Evolutionary conservation across 768 basidiomycete species (phyloP).

Genomic region (Podaxis sp.): DNA sequence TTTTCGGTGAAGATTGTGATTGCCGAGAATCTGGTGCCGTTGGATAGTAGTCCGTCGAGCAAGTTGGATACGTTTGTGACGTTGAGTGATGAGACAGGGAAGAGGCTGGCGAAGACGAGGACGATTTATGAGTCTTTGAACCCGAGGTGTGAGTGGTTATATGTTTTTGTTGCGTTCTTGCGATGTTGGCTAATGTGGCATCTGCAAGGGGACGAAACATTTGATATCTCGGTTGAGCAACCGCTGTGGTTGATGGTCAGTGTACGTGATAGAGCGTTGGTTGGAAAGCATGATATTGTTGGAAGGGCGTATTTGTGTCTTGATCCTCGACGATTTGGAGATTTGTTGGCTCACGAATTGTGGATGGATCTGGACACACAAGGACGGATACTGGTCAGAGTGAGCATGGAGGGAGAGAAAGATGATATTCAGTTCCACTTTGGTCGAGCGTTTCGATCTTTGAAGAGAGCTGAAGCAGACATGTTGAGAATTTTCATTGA

Average conservation of each 20-base stretch:
- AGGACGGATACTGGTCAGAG: constrained; percentile 79
- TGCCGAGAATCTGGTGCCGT: constrained; percentile 81
- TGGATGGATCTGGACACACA: constrained; percentile 88
- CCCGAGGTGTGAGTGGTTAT: constrained; percentile 73
- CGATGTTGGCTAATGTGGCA: not conserved
- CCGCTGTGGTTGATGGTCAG: constrained; percentile 98
- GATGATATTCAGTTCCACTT: constrained; percentile 98
- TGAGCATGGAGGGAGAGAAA: constrained; percentile 99
- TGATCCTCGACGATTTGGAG: constrained; percentile 83
- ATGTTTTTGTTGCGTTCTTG: constrained; percentile 1
- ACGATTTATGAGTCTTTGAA: constrained; percentile 89
- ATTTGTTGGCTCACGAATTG: constrained; percentile 86
- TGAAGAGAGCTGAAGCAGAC: constrained; percentile 91
- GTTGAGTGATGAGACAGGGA: constrained; percentile 87
- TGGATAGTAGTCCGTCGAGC: constrained; percentile 74
- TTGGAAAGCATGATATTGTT: constrained; percentile 91
- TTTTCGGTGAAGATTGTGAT: constrained; percentile 93
- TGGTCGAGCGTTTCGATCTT: constrained; percentile 87
- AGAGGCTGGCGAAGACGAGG: constrained; percentile 88
- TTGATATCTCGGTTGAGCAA: constrained; percentile 90
- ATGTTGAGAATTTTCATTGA: constrained; percentile 97
- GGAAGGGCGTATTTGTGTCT: constrained; percentile 91
- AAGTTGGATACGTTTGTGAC: constrained; percentile 90
- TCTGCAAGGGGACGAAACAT: constrained; percentile 91
- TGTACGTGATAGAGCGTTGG: constrained; percentile 81